Evolutionary conservation across 352 stramenopile genomes (phyloP), one percentile per base, ranked within the genome.

Genomic region (Pythium phragmiticola): DNA sequence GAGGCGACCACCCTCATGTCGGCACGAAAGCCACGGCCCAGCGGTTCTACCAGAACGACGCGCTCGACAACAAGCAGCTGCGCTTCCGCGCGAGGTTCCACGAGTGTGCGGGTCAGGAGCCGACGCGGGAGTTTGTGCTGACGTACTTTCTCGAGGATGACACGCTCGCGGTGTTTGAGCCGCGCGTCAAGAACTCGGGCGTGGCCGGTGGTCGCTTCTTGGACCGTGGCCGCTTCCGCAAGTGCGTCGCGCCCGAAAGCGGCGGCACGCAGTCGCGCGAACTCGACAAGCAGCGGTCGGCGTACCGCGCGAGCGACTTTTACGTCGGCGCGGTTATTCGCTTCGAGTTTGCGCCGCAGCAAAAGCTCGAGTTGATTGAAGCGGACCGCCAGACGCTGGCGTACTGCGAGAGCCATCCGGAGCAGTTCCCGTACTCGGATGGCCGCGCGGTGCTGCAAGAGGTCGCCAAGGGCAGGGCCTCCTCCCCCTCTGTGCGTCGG

Each of bases 141-240:
- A 89, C 81, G 30, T 94, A 80, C 56, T 94, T 82, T 63, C 68
- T 94, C 23, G 82, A 86, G 30, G 84, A 96, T 57, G 84, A 89
- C 49, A 94, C 88, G 34, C 61, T 95, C 17, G 62, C 76, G 3
- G 77, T 96, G 11, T 94, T 87, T 58, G 87, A 96, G 57, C 82
- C 84, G 16, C 72, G 65, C 13, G 66, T 88, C 8, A 65, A 72
- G 43, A 95, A 94, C 64, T 90, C 81, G 8, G 88, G 88, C 16
- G 65, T 90, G 14, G 36, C 57, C 3, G 81, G 79, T 9, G 87
- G 87, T 0, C 76, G 84, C 2, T 95, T 95, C 54, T 72, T 96
- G 4, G 83, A 94, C 41, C 84, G 87, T 8, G 83, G 79, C 12
- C 72, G 76, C 1, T 94, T 89, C 57, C 80, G 80, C 57, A 89